Percentiles rank a stretch among this genome's conserved stretches.
Evolutionary conservation across 2,329 filamentous ascomycete genomes (phyloP).

Genomic region (Colletotrichum plurivorum): DNA sequence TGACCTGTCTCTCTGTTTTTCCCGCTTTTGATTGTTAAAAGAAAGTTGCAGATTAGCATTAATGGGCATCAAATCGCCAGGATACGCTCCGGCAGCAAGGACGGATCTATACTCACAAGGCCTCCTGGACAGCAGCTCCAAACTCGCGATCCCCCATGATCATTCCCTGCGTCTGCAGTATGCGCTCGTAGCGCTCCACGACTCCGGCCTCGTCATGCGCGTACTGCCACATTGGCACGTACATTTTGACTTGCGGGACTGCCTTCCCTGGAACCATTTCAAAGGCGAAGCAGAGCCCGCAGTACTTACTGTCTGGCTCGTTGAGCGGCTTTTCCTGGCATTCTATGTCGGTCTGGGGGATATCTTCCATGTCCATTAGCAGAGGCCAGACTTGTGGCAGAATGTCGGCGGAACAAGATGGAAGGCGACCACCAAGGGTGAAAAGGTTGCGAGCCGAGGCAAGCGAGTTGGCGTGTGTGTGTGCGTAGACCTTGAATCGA

Average conservation of each 20-base stretch:
- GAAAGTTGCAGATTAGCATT: neutral
- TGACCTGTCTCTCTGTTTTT: neutral
- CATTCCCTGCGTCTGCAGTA: constrained; percentile 14
- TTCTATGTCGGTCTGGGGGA: neutral
- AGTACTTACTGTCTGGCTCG: constrained; percentile 14
- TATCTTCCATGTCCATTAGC: constrained; percentile 19
- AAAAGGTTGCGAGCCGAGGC: constrained; percentile 2
- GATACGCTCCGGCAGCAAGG: neutral
- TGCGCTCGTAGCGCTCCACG: neutral
- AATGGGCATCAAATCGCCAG: neutral
- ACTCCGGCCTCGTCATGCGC: constrained; percentile 10
- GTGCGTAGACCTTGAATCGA: constrained; percentile 19
- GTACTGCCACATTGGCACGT: constrained; percentile 19
- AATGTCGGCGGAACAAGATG: neutral
- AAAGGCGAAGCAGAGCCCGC: constrained; percentile 16
- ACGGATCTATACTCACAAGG: constrained; percentile 23
- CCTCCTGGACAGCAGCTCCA: neutral
- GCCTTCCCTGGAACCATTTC: neutral
- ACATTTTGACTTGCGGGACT: constrained; percentile 11
- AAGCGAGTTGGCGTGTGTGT: constrained; percentile 7
- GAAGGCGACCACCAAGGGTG: neutral
- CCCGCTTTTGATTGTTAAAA: neutral
- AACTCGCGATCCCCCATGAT: constrained; percentile 11
- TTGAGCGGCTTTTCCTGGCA: neutral
- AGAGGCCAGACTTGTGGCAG: constrained; percentile 7